Evolutionary conservation across 371 early-diverging fungal genomes (phyloP), one percentile per base, ranked within the genome.

Genomic region (Batrachochytrium dendrobatidis): DNA sequence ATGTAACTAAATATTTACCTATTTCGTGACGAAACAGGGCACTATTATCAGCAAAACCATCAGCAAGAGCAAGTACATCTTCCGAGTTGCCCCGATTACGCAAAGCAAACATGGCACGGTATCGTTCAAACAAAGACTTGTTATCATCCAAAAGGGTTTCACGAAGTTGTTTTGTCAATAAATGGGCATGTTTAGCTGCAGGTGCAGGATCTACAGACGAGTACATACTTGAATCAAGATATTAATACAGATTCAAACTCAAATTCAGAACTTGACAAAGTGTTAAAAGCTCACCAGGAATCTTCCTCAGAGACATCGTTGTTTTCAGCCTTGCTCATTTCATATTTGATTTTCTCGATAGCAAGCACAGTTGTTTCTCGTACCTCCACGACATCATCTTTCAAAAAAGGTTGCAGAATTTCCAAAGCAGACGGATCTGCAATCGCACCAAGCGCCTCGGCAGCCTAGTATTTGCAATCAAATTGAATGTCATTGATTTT

Each of bases 11-110:
- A 39, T 12, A 46, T 54, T 24, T 58, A 69, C 65, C 83, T 51
- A 88, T 86, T 75, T 99, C 99, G 67, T 99, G 99, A 59, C 98
- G 82, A 76, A 99, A 98, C 53, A 99, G 72, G 17, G 94, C 94
- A 63, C 85, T 89, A 2, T 80, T 77, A 58, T 87, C 91, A 33
- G 83, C 78, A 58, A 99, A 86, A 7, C 95, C 99, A 62, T 86
- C 83, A 0, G 89, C 90, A 31, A 99, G 73, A 0, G 91, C 88
- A 60, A 88, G 71, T 3, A 98, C 94, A 1, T 95, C 85, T 61
- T 91, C 92, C 39, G 80, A 80, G 5, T 77, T 87, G 53, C 89
- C 90, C 17, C 89, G 83, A 67, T 99, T 95, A 63, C 99, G 83
- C 49, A 99, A 76, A 25, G 88, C 88, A 83, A 99, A 99, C 98